Percentiles rank a stretch among this genome's conserved stretches.
These are phyloP conservation scores for Dryas octopetala DNA, from an alignment of 306 rosid species.

Conservation along the genomic window DNA sequence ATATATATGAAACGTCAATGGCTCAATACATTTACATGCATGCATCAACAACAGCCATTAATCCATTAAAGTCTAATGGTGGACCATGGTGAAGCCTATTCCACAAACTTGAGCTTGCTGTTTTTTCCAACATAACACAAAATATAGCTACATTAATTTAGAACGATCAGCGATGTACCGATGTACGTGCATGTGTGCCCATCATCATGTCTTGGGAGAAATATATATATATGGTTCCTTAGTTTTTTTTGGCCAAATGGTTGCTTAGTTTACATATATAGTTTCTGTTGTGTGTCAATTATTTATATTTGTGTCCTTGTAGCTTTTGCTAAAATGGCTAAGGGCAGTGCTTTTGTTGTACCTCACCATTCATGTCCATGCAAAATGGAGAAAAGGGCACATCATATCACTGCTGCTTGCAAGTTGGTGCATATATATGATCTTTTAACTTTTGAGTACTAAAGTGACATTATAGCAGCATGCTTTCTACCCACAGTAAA, in stretches of 20 bases:
- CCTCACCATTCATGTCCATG: background rate
- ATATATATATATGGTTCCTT: too few species aligned
- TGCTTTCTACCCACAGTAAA: background rate
- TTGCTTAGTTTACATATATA: too few species aligned
- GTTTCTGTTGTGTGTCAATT: background rate
- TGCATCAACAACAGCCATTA: background rate
- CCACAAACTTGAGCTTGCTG: background rate
- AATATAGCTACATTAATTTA: background rate
- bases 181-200: too few species aligned
- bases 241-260: too few species aligned
- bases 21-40: background rate
- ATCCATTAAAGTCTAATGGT: background rate
- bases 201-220: too few species aligned
- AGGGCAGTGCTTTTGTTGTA: too few species aligned
- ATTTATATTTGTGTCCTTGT: background rate
- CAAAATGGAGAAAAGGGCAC: background rate
- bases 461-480: slow-evolving; percentile 7
- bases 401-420: background rate
- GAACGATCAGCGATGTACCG: too few species aligned
- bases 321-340: background rate
- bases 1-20: background rate
- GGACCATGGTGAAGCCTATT: background rate
- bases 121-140: background rate
- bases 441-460: background rate
- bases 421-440: background rate